These are phyloP conservation scores for Starmerella potacharoeniae DNA, from an alignment of 805 yeast species.

Conservation along the genomic window DNA sequence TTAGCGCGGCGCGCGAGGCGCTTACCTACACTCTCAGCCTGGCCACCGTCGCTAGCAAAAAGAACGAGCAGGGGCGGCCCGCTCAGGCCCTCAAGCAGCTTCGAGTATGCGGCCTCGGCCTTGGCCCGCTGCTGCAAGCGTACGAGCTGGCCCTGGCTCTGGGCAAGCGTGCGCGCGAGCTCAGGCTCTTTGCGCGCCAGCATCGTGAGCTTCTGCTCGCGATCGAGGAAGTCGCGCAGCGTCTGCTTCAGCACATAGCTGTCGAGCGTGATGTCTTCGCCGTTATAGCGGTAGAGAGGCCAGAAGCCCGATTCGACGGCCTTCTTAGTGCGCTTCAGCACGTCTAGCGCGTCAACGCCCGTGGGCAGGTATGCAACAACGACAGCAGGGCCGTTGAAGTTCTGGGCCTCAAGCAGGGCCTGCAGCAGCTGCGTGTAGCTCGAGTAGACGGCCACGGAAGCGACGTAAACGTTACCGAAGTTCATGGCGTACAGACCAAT, in stretches of 20 bases:
- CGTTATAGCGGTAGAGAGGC: constrained; percentile 78
- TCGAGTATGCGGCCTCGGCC: constrained; percentile 67
- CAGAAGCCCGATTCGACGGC: constrained; percentile 93
- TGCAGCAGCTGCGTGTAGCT: constrained; percentile 88
- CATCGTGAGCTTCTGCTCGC: constrained; percentile 78
- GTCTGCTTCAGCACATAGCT: constrained; percentile 71
- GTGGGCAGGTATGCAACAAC: constrained; percentile 85
- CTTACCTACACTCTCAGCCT: constrained; percentile 71
- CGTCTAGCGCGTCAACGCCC: constrained; percentile 51
- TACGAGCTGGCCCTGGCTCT: constrained; percentile 50
- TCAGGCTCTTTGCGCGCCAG: constrained; percentile 60
- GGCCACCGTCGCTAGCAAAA: constrained; percentile 88
- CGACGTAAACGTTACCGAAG: constrained; percentile 79
- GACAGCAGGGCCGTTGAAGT: constrained; percentile 80
- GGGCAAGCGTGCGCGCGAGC: constrained; percentile 60
- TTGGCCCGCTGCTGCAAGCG: constrained; percentile 48
- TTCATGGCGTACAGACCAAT: constrained; percentile 92
- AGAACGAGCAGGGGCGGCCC: constrained; percentile 87
- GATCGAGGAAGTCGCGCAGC: constrained; percentile 67
- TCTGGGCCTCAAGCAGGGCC: constrained; percentile 81
- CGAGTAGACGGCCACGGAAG: constrained; percentile 86
- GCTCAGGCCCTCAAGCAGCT: constrained; percentile 70
- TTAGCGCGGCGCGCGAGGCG: constrained; percentile 67
- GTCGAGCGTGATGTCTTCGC: constrained; percentile 66
- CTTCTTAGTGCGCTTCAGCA: constrained; percentile 73